These are phyloP conservation scores for Aspergillus sp. DNA, from an alignment of 2,329 filamentous ascomycete genomes.

Conservation along the genomic window DNA sequence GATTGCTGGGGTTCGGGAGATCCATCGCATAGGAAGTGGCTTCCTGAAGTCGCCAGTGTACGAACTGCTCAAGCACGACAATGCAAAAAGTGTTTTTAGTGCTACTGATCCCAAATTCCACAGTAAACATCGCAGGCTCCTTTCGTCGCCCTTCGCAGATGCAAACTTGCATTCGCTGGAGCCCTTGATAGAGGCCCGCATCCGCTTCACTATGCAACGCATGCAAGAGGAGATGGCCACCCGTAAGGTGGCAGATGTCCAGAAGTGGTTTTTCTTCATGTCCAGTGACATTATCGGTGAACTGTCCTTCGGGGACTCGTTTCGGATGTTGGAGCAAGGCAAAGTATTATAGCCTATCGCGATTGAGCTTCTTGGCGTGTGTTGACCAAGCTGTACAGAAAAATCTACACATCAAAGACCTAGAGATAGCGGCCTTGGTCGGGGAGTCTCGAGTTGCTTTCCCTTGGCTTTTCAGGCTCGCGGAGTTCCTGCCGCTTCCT, in stretches of 20 bases:
- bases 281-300: conserved; percentile 58
- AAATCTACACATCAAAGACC: conserved; percentile 46
- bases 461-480: conserved; percentile 26
- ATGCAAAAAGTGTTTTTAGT: conserved; percentile 43
- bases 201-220: conserved; percentile 44
- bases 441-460: conserved; percentile 28
- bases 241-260: conserved; percentile 47
- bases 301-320: conserved; percentile 59
- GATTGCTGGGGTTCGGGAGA: conserved; percentile 31
- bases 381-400: conserved; percentile 30
- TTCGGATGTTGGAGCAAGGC: conserved; percentile 54
- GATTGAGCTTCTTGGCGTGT: too few species aligned
- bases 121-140: conserved; percentile 29
- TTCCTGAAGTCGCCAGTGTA: conserved; percentile 43
- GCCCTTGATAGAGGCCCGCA: conserved; percentile 38
- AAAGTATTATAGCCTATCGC: conserved; percentile 38
- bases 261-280: conserved; percentile 59
- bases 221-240: conserved; percentile 50
- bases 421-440: conserved; percentile 29
- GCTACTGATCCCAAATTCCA: conserved; percentile 43
- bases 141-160: conserved; percentile 48
- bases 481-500: conserved; percentile 25
- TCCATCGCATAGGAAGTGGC: conserved; percentile 36
- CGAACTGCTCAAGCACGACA: conserved; percentile 18
- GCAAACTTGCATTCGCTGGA: conserved; percentile 40